Percentiles rank a stretch among this genome's conserved stretches.
Conservation (phyloP, 2,329 filamentous ascomycete species). For the Aulographum hederae region DNA sequence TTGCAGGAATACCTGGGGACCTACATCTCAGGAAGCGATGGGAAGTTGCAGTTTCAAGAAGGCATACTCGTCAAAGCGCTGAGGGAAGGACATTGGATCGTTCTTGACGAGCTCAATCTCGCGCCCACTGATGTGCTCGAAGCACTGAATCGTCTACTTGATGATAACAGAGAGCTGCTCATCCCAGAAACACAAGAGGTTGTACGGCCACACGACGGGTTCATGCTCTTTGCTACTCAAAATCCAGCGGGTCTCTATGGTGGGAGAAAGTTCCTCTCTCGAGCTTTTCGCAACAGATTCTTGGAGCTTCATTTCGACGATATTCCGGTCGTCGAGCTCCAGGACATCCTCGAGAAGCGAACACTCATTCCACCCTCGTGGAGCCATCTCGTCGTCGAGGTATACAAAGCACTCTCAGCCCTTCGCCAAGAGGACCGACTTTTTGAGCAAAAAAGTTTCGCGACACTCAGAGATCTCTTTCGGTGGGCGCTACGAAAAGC, state of each 20-base stretch:
- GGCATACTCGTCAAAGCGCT: constrained; percentile 85
- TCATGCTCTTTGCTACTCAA: constrained; percentile 96
- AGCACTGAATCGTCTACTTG: constrained; percentile 81
- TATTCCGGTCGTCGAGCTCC: constrained; percentile 85
- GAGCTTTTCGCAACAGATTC: constrained; percentile 92
- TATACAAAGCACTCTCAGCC: constrained; percentile 83
- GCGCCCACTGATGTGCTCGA: constrained; percentile 95
- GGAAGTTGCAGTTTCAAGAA: constrained; percentile 79
- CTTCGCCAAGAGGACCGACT: constrained; percentile 77
- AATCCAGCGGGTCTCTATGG: constrained; percentile 94
- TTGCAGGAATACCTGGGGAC: constrained; percentile 94
- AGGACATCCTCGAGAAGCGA: constrained; percentile 75
- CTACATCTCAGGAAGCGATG: constrained; percentile 73
- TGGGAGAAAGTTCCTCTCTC: constrained; percentile 77
- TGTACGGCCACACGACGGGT: constrained; percentile 79
- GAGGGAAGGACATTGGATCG: constrained; percentile 89
- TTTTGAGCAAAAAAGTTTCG: constrained; percentile 96
- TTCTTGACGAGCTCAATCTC: constrained; percentile 91
- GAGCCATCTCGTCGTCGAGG: constrained; percentile 75
- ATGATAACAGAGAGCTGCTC: constrained; percentile 89
- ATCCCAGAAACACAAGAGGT: constrained; percentile 94
- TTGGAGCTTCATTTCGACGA: constrained; percentile 96
- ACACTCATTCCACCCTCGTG: constrained; percentile 84
- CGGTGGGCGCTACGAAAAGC: constrained; percentile 80
- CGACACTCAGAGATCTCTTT: constrained; percentile 88